phyloP scores from a whole-genome alignment of 768 basidiomycete genomes.

The Pleurotus platypus region DNA sequence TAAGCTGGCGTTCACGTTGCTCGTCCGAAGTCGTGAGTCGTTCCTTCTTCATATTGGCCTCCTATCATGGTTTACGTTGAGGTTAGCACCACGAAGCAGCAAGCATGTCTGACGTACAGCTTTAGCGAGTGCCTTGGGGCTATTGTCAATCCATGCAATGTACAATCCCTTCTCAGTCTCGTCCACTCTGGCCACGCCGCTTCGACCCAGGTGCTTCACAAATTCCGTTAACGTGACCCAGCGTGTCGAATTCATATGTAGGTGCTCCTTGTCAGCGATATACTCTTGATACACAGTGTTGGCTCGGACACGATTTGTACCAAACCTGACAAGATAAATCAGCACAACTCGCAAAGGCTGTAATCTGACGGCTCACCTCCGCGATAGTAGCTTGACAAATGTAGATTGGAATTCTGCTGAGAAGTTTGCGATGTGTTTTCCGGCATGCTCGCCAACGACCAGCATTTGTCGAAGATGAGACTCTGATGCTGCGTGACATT shows the following conservation, averaged over 20 bases:
- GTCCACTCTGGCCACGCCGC: conserved; percentile 87
- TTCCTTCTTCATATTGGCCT: conserved; percentile 89
- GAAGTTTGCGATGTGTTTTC: conserved; percentile 88
- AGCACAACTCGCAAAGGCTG: background rate
- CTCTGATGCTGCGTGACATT: conserved; percentile 87
- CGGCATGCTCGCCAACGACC: conserved; percentile 92
- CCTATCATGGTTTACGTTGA: conserved; percentile 34
- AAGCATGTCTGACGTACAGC: conserved; percentile 44
- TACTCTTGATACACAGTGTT: conserved; percentile 98
- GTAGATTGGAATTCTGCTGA: conserved; percentile 86
- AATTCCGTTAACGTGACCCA: conserved; percentile 99
- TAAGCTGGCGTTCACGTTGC: conserved; percentile 84
- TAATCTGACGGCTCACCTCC: conserved; percentile 52
- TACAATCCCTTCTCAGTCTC: conserved; percentile 99
- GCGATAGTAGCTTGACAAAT: conserved; percentile 85
- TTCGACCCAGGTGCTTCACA: conserved; percentile 80
- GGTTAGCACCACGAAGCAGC: conserved; percentile 5
- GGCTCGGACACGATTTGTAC: conserved; percentile 91
- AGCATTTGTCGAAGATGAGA: conserved; percentile 96
- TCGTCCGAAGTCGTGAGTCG: conserved; percentile 90
- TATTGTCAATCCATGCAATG: conserved; percentile 95
- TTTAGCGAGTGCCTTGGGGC: conserved; percentile 90
- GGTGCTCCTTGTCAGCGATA: conserved; percentile 88
- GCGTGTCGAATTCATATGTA: conserved; percentile 98
- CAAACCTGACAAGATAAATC: conserved; percentile 49